Base-by-base conservation (phyloP, 805 yeast species). In the Saccharomycopsis sp. region DNA sequence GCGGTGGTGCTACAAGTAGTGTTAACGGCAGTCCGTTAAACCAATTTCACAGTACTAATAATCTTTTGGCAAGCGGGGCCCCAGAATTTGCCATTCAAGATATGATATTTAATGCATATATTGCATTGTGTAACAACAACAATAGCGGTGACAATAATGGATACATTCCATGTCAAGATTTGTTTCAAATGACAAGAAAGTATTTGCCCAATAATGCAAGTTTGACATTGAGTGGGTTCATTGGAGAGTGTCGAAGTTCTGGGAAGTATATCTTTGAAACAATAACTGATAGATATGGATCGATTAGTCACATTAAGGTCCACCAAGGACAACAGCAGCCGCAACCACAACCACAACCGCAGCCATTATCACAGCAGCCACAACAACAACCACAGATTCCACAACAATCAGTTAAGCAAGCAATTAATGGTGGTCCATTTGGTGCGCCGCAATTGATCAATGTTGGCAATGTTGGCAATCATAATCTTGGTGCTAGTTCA, bases 111-210 rank as follows among this genome's bases (percentile, higher is more conserved):
- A 24, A 16, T n/a, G 42, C 42, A 5, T 39, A 39, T 19, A 11
- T 7, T 13, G 7, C 16, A 5, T 20, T 39, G 14, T 6, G 13
- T 39, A 16, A n/a, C n/a, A n/a, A n/a, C n/a, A n/a, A n/a, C n/a
- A n/a, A n/a, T n/a, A n/a, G n/a, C n/a, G n/a, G 19, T 5, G 23
- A 13, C 19, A 21, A 28, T 19, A 11, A 28, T 3, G 23, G 23
- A 9, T 35, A 24, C 23, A 20, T 41, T 13, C 21, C 32, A 13
- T 22, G 21, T 17, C 45, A 23, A 20, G 40, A 41, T 16, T 41
- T 41, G 34, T 41, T 34, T 22, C 45, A 41, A 14, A 34, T 41
- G 45, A 41, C 45, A 4, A 19, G 40, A 11, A 20, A 41, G 40
- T 29, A n/a, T 14, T 9, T 41, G 9, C 41, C 41, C 4, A 20